Evolutionary conservation across 1,139 yeast genomes (phyloP), one percentile per base, ranked within the genome.

Genomic region (Candida labiduridarum): DNA sequence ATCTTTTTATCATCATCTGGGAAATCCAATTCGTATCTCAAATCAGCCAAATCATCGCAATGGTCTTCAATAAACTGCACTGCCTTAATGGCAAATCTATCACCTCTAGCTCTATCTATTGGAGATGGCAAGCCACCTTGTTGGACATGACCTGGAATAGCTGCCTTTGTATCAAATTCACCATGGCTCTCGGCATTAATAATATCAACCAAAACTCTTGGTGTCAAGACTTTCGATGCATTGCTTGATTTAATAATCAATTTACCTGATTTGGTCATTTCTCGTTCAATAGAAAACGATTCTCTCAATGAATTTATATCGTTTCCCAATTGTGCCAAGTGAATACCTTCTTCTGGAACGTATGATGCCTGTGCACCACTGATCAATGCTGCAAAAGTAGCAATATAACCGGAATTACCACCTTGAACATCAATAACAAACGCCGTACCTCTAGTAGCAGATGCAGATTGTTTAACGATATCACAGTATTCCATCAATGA

Each of bases 51-150:
- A 12, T 39, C 49, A 35, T 65, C 68, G 41, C 47, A 40, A 18
- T 61, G 55, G 4, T 80, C 77, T 66, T 94, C 98, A 57, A 94
- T 81, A 70, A 89, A 94, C 65, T 89, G 88, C 48, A 91, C 85
- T 50, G 97, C 90, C 68, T 84, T 86, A 57, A 92, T 85, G 4
- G 97, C 96, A 67, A 87, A 86, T 66, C 98, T 82, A 12, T 96
- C 87, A 14, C 96, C 97, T 56, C 94, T 82, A 18, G 92, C 88
- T 71, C 98, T 84, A 69, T 94, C 99, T 69, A 91, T 89, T 7
- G 98, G 90, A 3, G 97, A 88, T 39, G 99, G 99, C 49, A 85
- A 82, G 52, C 96, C 96, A 68, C 99, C 99, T 71, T 94, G 99
- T 76, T 94, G 99, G 48, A 91, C 96, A 65, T 94, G 99, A 29